These are phyloP conservation scores for Telopea speciosissima DNA, from an alignment of 177 flowering plant species.

Conservation along the genomic window DNA sequence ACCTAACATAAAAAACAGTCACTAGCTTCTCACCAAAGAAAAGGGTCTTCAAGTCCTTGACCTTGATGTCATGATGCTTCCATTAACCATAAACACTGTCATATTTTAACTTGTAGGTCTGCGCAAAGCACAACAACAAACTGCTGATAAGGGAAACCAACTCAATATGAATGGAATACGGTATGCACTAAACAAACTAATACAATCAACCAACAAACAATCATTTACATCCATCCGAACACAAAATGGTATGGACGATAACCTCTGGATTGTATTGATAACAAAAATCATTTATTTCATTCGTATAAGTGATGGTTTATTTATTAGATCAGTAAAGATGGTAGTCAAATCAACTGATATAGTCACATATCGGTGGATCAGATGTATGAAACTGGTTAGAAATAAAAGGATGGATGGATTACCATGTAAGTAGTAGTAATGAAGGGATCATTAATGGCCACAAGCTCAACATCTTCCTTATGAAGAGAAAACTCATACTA, in stretches of 20 bases:
- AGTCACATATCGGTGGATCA: neutral
- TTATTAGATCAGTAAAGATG: too few relatives aligned
- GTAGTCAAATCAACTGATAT: neutral
- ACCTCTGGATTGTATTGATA: too few relatives aligned
- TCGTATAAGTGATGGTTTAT: too few relatives aligned
- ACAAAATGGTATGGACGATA: too few relatives aligned
- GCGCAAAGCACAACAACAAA: conserved; percentile 9
- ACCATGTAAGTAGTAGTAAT: conserved; percentile 84
- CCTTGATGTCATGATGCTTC: conserved; percentile 71
- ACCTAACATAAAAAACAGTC: conserved; percentile 63
- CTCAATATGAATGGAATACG: neutral
- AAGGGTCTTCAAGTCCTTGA: conserved; percentile 71
- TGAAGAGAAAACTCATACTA: conserved; percentile 65
- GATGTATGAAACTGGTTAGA: too few relatives aligned
- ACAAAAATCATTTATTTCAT: too few relatives aligned
- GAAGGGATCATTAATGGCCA: conserved; percentile 82
- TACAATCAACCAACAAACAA: neutral
- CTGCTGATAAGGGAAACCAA: neutral
- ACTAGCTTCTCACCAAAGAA: conserved; percentile 80
- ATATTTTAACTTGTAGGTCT: conserved; percentile 90
- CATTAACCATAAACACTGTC: conserved; percentile 77
- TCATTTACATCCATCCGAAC: too few relatives aligned
- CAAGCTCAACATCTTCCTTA: conserved; percentile 78
- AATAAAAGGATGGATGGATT: too few relatives aligned
- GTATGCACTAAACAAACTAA: neutral